Base-by-base conservation (phyloP, 2,329 filamentous ascomycete species). In the Rosellinia necatrix region DNA sequence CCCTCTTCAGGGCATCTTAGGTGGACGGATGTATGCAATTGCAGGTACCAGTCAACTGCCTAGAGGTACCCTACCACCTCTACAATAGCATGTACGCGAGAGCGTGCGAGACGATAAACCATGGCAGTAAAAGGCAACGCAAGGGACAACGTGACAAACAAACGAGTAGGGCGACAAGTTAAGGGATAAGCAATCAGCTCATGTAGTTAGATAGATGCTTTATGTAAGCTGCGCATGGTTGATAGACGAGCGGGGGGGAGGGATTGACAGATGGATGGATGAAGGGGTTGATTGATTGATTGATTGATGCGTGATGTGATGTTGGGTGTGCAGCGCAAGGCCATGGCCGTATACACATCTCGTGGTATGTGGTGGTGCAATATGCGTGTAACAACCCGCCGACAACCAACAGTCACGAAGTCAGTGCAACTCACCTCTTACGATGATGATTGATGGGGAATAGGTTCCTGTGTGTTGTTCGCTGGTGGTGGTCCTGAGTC, bases 381-480 rank as follows among this genome's bases (percentile, higher is more conserved):
- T 56, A 40, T 35, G 43, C n/a, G n/a, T 49, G 58, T 49, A 49
- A 56, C 44, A 40, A 49, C 40, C 10, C 22, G 35, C 42, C 22
- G 29, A 49, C 32, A 49, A 13, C 40, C 47, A 49, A 46, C 51
- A 48, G 35, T 40, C 47, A 54, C 42, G 30, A 44, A 24, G 30
- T 24, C 43, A 24, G 51, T 30, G 46, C 40, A 52, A 58, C 58
- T 60, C 51, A 60, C 58, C 58, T 60, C 50, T 52, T 49, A 42
- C 19, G 40, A 58, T 43, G 51, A 48, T 37, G 35, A 30, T 19
- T 32, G 43, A 24, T 42, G 35, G 40, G 38, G 35, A 25, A 41
- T 27, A 54, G 17, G 41, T 32, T 15, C 46, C 48, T 8, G 49
- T 60, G 40, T 22, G 6, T 37, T 40, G 46, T 22, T 51, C 27